Percentiles rank a stretch among this genome's conserved stretches.
phyloP scores from a whole-genome alignment of 2,329 filamentous ascomycete genomes.

The Triangularia setosa region DNA sequence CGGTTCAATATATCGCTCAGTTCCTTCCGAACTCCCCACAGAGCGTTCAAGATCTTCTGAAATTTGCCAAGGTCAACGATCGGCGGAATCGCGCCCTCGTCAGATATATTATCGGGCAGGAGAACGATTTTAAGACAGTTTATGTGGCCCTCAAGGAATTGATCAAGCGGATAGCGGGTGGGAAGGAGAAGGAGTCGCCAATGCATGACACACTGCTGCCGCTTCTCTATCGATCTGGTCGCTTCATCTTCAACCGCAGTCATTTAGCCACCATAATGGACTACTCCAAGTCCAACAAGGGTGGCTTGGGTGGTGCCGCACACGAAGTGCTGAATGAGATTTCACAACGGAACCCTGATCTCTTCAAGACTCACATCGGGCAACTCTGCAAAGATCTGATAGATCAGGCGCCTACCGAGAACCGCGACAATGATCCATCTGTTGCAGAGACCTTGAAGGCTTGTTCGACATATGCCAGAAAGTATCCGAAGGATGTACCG shows the following conservation, averaged over 20 bases:
- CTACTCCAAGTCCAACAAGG: constrained; percentile 77
- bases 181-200: constrained; percentile 55
- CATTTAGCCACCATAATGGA: constrained; percentile 89
- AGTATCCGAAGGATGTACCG: constrained; percentile 78
- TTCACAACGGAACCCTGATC: constrained; percentile 79
- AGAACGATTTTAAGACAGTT: constrained; percentile 89
- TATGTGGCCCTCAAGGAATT: constrained; percentile 88
- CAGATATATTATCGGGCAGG: constrained; percentile 76
- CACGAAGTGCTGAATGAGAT: constrained; percentile 91
- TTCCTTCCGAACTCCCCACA: constrained; percentile 72
- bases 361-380: constrained; percentile 89
- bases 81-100: constrained; percentile 86
- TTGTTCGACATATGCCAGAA: constrained; percentile 85
- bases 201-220: constrained; percentile 77
- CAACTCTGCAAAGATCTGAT: constrained; percentile 85
- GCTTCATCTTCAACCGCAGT: constrained; percentile 89
- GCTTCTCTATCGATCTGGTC: constrained; percentile 76
- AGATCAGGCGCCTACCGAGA: constrained; percentile 70
- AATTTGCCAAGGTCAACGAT: constrained; percentile 88
- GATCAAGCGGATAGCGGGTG: constrained; percentile 71
- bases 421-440: constrained; percentile 62
- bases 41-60: constrained; percentile 74
- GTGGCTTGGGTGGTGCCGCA: constrained; percentile 71
- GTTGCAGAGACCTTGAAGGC: constrained; percentile 92
- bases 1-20: constrained; percentile 68